Evolutionary conservation across 2,329 filamentous ascomycete genomes (phyloP).

Genomic region (Pezicula radicicola): DNA sequence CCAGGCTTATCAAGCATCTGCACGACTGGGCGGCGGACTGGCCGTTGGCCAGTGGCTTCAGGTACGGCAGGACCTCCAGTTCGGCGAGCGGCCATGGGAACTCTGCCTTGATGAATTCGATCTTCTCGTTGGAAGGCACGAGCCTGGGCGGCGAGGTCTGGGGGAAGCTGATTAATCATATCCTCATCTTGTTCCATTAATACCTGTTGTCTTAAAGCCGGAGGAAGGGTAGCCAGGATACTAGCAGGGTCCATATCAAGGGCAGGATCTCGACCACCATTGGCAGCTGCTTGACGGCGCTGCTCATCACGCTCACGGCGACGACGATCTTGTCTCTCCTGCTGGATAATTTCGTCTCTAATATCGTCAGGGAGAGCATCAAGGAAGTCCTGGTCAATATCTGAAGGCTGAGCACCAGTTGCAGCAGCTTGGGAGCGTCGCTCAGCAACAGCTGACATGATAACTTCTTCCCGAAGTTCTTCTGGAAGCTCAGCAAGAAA

Average conservation of each 20-base stretch:
- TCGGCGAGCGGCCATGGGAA: constrained; percentile 41
- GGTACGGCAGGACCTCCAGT: constrained; percentile 40
- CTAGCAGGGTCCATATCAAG: constrained; percentile 84
- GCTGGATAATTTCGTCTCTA: constrained; percentile 83
- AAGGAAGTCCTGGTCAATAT: constrained; percentile 90
- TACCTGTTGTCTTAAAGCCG: constrained; percentile 78
- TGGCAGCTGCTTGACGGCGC: constrained; percentile 60
- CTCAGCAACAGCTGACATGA: constrained; percentile 83
- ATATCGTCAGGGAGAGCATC: constrained; percentile 90
- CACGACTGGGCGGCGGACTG: constrained; percentile 75
- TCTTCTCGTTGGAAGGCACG: constrained; percentile 59
- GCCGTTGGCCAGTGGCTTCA: constrained; percentile 42
- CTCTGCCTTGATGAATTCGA: constrained; percentile 17
- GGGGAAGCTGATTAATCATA: constrained; percentile 77
- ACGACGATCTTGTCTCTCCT: constrained; percentile 85
- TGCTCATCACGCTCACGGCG: constrained; percentile 81
- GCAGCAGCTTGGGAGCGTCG: constrained; percentile 74
- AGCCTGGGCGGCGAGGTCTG: constrained; percentile 82
- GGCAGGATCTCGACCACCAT: constrained; percentile 47
- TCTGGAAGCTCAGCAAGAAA: constrained; percentile 97
- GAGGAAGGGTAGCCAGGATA: constrained; percentile 87
- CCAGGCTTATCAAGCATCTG: constrained; percentile 98
- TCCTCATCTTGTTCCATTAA: constrained; percentile 91
- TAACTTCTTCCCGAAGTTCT: constrained; percentile 92
- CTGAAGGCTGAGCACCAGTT: constrained; percentile 70